These are phyloP conservation scores for Podospora pseudopauciseta DNA, from an alignment of 495 filamentous ascomycete genomes.

Conservation along the genomic window DNA sequence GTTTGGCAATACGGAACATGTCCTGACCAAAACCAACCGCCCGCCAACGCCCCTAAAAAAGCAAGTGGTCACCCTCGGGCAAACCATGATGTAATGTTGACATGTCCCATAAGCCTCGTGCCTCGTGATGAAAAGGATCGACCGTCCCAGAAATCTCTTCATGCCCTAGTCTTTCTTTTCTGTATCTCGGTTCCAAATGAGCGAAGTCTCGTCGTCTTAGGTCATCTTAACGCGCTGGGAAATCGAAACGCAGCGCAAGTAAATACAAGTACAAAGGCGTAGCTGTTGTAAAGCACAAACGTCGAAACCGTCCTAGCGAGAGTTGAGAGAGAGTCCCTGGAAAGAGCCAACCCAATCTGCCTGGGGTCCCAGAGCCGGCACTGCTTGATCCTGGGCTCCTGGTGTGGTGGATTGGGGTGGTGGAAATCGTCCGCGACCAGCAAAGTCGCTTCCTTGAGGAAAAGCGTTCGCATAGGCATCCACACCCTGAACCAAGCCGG, in stretches of 20 bases:
- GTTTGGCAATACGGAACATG: background rate
- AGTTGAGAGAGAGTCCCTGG: slow-evolving; percentile 53
- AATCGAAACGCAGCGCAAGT: slow-evolving; percentile 12
- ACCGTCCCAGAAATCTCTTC: slow-evolving; percentile 23
- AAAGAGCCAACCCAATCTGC: slow-evolving; percentile 48
- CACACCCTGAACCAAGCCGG: slow-evolving; percentile 39
- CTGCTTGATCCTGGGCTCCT: slow-evolving; percentile 35
- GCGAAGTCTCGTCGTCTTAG: slow-evolving; percentile 18
- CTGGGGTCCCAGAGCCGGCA: slow-evolving; percentile 34
- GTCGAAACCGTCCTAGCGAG: slow-evolving; percentile 31
- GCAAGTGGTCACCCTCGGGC: background rate
- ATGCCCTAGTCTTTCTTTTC: slow-evolving; percentile 23
- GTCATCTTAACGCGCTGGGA: slow-evolving; percentile 5
- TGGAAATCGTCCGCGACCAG: slow-evolving; percentile 44
- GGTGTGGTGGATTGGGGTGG: slow-evolving; percentile 30
- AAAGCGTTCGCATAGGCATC: slow-evolving; percentile 45
- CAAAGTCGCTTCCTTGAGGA: slow-evolving; percentile 39
- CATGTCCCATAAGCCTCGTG: slow-evolving; percentile 24
- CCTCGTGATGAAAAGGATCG: slow-evolving; percentile 25
- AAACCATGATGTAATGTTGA: slow-evolving; percentile 24
- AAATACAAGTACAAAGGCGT: slow-evolving; percentile 18
- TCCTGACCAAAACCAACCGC: slow-evolving; percentile 15
- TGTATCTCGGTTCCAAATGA: slow-evolving; percentile 24
- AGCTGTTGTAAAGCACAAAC: slow-evolving; percentile 5
- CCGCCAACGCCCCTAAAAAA: slow-evolving; percentile 31